phyloP scores from a whole-genome alignment of 1,139 yeast species.

The Lodderomyces margitis region DNA sequence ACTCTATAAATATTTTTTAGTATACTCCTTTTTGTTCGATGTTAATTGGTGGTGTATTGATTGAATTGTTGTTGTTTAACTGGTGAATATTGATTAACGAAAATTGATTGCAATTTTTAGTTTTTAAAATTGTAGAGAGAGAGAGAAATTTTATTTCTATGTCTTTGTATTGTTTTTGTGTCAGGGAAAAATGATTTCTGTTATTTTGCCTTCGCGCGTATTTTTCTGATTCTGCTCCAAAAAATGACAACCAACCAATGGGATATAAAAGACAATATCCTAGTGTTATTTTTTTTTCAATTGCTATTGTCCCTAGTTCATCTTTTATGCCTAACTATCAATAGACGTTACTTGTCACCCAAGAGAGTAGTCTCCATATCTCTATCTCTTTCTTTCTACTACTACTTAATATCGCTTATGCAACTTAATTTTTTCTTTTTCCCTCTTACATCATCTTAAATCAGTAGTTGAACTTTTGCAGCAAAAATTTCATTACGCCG shows the following conservation, averaged over 20 bases:
- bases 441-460: background rate
- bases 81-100: background rate
- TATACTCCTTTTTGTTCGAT: background rate
- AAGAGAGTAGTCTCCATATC: too few species aligned
- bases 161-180: too few species aligned
- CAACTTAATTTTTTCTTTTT: background rate
- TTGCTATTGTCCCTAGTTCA: too few species aligned
- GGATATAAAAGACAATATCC: too few species aligned
- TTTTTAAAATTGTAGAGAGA: background rate
- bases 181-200: too few species aligned
- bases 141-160: background rate
- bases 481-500: conserved; percentile 1
- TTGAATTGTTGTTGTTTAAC: background rate
- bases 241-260: too few species aligned
- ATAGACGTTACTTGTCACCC: too few species aligned
- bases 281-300: too few species aligned
- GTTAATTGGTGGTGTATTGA: background rate
- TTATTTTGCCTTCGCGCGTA: too few species aligned
- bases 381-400: background rate
- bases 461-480: background rate
- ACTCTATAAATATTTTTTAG: too few species aligned
- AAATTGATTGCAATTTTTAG: conserved; percentile 1
- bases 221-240: too few species aligned
- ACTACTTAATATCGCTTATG: background rate
- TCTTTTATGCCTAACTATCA: too few species aligned